Evolutionary conservation across 768 basidiomycete genomes (phyloP), one percentile per base, ranked within the genome.

Genomic region (Agaricus subrufescens): DNA sequence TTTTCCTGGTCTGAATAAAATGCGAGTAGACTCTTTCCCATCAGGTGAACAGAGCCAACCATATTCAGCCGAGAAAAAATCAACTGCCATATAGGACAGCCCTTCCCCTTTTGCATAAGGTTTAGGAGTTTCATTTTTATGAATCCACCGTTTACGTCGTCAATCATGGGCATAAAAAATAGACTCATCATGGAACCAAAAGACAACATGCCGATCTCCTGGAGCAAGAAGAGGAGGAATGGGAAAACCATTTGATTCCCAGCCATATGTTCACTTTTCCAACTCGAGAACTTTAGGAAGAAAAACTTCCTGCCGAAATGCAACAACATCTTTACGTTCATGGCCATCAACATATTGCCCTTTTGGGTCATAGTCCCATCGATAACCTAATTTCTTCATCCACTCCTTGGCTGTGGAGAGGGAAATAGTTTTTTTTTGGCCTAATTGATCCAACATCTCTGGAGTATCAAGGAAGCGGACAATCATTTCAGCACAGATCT

Each of bases 61-160:
- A 58, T 63, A 56, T 63, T 66, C 70, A 1, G 69, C 67, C 0
- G 67, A 73, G 8, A 74, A 56, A 56, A 72, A 73, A 47, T 75
- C 69, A 0, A 69, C 66, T 23, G 70, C 61, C 73, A 76, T 78
- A 4, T 75, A 34, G 0, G 73, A 75, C 0, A 52, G 54, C 0
- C 74, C 74, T 48, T 76, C 73, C 0, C 72, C 73, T 58, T 77
- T 78, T 15, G 61, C 47, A 14, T 67, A 65, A 11, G 74, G 75
- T 1, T 58, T 61, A 1, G 72, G 62, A 6, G 53, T 53, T 26
- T 58, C 68, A 10, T 57, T 50, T 31, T 65, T 58, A 19, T 70
- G 68, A 4, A 69, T 62, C 73, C 75, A 76, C 7, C 57, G 25
- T 0, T 43, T 55, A 11, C 59, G 57, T 0, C 67, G 58, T 0